These are phyloP conservation scores for Podaxis mareebaensis DNA, from an alignment of 768 basidiomycete genomes.

Conservation along the genomic window DNA sequence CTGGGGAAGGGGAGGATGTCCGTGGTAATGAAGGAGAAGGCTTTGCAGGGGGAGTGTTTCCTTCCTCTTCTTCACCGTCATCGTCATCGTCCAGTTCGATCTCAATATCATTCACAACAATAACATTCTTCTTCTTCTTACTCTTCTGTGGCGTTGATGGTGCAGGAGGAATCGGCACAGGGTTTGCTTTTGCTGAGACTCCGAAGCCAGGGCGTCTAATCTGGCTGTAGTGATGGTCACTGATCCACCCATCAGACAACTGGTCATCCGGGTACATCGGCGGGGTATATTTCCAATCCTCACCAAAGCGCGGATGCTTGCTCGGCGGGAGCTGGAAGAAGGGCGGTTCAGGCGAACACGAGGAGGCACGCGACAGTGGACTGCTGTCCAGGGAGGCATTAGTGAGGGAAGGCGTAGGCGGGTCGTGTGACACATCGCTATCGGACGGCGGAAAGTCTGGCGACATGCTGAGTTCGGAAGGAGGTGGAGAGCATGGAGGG, in stretches of 20 bases:
- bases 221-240: not conserved
- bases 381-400: constrained; percentile 39
- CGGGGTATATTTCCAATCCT: not conserved
- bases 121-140: constrained; percentile 31
- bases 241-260: not conserved
- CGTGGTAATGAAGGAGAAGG: constrained; percentile 5
- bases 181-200: not conserved
- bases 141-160: constrained; percentile 9
- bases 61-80: constrained; percentile 24
- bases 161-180: not conserved
- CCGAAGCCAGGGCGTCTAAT: not conserved
- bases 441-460: constrained; percentile 23
- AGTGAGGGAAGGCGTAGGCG: constrained; percentile 37
- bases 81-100: constrained; percentile 38
- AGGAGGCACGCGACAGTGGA: constrained; percentile 35
- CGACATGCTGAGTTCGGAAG: constrained; percentile 11
- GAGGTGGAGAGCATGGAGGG: constrained; percentile 16
- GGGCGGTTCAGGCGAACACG: constrained; percentile 30
- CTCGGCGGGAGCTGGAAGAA: constrained; percentile 31
- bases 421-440: constrained; percentile 31
- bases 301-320: constrained; percentile 18
- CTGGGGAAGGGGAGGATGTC: not conserved
- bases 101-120: constrained; percentile 41
- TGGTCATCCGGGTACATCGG: constrained; percentile 9
- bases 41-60: constrained; percentile 15